phyloP scores from a whole-genome alignment of 108 stramenopile species.

The Phaeodactylum tricornutum region DNA sequence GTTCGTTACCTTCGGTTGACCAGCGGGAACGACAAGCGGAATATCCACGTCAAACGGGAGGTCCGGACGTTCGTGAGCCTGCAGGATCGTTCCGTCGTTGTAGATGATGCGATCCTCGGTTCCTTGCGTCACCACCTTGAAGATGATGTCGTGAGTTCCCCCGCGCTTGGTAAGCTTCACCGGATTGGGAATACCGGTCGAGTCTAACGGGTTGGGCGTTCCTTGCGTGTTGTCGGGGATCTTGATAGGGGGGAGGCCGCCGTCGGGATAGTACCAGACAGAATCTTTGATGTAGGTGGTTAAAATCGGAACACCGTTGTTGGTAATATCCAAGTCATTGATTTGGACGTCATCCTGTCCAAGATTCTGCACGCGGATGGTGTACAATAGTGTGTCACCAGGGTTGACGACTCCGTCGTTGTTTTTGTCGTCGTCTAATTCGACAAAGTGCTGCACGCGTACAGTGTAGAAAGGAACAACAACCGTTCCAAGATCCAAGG shows the following conservation, averaged over 20 bases:
- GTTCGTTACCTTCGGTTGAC: no score
- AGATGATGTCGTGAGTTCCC: background rate
- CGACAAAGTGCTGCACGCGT: background rate
- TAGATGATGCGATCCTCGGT: background rate
- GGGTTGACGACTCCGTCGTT: constrained; percentile 2
- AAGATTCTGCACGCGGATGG: background rate
- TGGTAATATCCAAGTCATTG: no score
- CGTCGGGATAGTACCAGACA: background rate
- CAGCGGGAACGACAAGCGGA: background rate
- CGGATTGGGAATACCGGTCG: background rate
- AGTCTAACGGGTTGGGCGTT: background rate
- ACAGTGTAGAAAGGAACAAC: constrained; percentile 1
- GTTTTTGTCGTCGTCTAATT: background rate
- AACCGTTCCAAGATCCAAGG: constrained; percentile 12
- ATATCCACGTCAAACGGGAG: background rate
- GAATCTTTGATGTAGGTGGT: background rate
- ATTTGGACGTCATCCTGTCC: background rate
- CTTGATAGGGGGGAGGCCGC: background rate
- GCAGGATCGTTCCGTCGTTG: background rate
- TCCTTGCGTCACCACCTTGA: background rate
- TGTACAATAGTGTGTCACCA: constrained; percentile 3
- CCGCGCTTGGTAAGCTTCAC: background rate
- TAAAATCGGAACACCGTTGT: no score
- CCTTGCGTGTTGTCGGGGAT: background rate
- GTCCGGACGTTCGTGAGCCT: background rate